Conservation (phyloP, 495 filamentous ascomycete genomes). For the Aspergillus funiculosus region DNA sequence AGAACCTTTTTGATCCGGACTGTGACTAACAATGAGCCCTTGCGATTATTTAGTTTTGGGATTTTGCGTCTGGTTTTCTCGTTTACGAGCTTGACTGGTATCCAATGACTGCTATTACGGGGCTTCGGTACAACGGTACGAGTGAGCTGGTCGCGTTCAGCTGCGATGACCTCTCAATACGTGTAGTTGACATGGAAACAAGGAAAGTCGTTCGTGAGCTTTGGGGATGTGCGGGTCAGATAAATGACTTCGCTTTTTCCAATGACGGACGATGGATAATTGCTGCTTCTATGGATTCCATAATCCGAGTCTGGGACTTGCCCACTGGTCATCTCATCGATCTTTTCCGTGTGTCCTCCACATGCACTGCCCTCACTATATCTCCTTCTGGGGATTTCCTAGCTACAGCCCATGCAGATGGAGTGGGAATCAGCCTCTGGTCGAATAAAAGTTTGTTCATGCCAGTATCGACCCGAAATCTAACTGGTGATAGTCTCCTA, state of each 20-base stretch:
- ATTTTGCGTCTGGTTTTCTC: conserved; percentile 72
- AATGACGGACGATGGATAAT: conserved; percentile 92
- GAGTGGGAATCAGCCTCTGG: conserved; percentile 88
- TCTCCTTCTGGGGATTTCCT: conserved; percentile 87
- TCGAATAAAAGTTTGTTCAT: conserved; percentile 87
- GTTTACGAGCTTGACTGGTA: conserved; percentile 81
- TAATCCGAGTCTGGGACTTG: conserved; percentile 88
- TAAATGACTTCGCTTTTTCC: conserved; percentile 87
- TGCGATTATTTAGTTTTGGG: conserved; percentile 64
- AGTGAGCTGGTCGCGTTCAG: conserved; percentile 85
- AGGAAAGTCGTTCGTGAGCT: conserved; percentile 86
- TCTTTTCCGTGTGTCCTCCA: conserved; percentile 66
- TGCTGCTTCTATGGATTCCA: conserved; percentile 74
- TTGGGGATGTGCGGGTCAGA: conserved; percentile 75
- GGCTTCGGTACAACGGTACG: conserved; percentile 67
- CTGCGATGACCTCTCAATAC: conserved; percentile 82
- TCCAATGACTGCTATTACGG: conserved; percentile 68
- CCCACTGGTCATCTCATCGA: conserved; percentile 94
- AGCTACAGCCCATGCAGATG: conserved; percentile 77
- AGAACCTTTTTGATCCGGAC: not conserved
- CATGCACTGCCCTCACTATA: conserved; percentile 79
- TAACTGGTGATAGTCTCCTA: conserved; percentile 67
- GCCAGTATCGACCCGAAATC: conserved; percentile 73
- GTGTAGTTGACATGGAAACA: conserved; percentile 86
- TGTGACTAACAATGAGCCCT: conserved; percentile 9